Base-by-base conservation (phyloP, 495 filamentous ascomycete genomes). In the Ramalina intermedia region DNA sequence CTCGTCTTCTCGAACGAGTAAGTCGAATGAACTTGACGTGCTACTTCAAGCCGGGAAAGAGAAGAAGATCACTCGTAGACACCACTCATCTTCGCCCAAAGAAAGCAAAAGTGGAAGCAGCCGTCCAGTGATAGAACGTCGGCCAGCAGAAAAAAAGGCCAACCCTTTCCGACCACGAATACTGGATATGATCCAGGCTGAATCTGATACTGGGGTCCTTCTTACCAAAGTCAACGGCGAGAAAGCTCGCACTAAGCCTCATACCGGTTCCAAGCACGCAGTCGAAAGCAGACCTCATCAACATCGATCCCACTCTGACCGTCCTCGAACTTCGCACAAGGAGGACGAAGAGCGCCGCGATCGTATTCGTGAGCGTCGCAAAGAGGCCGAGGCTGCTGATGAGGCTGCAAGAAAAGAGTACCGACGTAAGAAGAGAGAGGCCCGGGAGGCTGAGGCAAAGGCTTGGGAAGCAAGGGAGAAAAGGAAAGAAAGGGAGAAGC, bases 371-470 rank as follows among this genome's bases (percentile, higher is more conserved):
- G 42, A 53, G 41, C 36, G 52, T 13, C 26, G 47, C 9, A 49
- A 58, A 20, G 45, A 53, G 27, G 56, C 62, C 14, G 53, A 57
- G 24, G 29, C 47, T 49, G 47, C 50, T 27, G 55, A 51, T 36
- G 53, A 48, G 17, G 55, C 48, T 20, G 46, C 48, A 41, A 55
- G 42, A 24, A 41, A 49, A 46, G 51, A 55, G 41, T 35, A 46
- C 48, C 45, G 49, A 46, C 36, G 48, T 20, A 56, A 55, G 49
- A 53, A 54, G 46, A 23, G 48, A 49, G 55, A 55, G 24, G 33
- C 45, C 43, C 52, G 50, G 35, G 51, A 53, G 45, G 57, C 58
- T 53, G 42, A 53, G 37, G 37, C 46, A 43, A 39, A 36, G 27
- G 53, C 41, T 37, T 43, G 20, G 48, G 47, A 41, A 51, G 50